Base-by-base conservation (phyloP, 163 green algal genomes). In the Chloroidium sp. region DNA sequence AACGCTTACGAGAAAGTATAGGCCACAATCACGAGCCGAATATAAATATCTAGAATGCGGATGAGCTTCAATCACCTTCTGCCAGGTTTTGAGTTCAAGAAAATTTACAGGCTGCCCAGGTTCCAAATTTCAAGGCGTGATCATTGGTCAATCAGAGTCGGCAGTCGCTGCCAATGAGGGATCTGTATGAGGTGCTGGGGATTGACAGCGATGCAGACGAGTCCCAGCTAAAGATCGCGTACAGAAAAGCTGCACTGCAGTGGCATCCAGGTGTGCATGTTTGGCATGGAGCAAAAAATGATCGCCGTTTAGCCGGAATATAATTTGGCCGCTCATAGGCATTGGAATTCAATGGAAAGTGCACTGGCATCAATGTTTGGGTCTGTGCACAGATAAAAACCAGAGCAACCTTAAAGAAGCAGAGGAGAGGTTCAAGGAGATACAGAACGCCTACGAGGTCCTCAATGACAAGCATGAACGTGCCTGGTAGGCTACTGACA, bases 381-480 rank as follows among this genome's bases (percentile, higher is more conserved):
- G 36, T 1, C 2, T 58, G 58, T 2, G 57, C 74, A 69, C 92
- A 96, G 95, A 98, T 83, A 98, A 98, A 85, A 97, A 98, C 79
- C 87, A 92, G 75, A 82, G 93, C 79, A 80, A 90, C 1, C 58
- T 87, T n/a, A 88, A 95, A 62, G 87, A 92, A 68, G 94, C 94
- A 3, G 88, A 91, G n/a, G 89, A 92, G 61, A 64, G 80, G 1
- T 98, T 97, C 90, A 94, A 95, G 83, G 94, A 97, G 86, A 88
- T 97, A 3, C 89, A 95, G 64, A 98, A 97, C 81, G 95, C 95
- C 0, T 99, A 97, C 67, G 95, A 99, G 82, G 67, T 98, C 62
- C 84, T 99, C 58, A 94, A 84, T 74, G 95, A 98, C 88, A 90
- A 91, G 76, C 90, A 98, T 82, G 95, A 99, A 88, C 88, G 94